These are phyloP conservation scores for Zygosaccharomyces siamensis DNA, from an alignment of 805 yeast genomes.

Conservation along the genomic window DNA sequence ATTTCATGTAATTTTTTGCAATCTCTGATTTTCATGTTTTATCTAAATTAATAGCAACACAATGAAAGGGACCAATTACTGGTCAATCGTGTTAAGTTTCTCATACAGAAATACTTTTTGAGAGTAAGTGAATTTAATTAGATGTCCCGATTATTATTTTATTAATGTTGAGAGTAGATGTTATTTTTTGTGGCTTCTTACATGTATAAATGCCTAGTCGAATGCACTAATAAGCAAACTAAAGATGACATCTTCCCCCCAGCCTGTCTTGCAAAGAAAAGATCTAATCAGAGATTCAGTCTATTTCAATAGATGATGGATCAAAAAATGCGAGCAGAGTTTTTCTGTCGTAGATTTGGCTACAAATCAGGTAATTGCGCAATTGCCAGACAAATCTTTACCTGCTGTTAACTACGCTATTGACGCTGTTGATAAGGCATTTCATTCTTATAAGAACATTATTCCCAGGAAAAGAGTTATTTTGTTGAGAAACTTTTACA, in stretches of 20 bases:
- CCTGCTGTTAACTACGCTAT: constrained; percentile 56
- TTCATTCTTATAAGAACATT: constrained; percentile 43
- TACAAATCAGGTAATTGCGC: constrained; percentile 49
- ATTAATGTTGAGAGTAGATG: not conserved
- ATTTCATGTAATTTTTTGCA: not conserved
- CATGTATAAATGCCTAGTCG: too few relatives aligned
- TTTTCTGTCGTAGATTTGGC: constrained; percentile 81
- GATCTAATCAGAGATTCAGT: constrained; percentile 57
- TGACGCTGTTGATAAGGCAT: constrained; percentile 44
- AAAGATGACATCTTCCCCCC: constrained; percentile 12
- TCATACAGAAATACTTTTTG: constrained; percentile 4
- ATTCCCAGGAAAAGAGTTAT: constrained; percentile 46
- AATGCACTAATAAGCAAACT: not conserved
- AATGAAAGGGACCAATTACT: not conserved
- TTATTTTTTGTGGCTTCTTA: not conserved
- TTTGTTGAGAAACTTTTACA: constrained; percentile 46
- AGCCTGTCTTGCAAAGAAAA: constrained; percentile 40
- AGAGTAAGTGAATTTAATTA: not conserved
- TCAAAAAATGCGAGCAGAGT: constrained; percentile 38
- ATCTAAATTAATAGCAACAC: too few relatives aligned
- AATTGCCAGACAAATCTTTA: constrained; percentile 57
- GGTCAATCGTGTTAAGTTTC: not conserved
- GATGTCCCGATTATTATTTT: not conserved
- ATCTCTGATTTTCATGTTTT: not conserved
- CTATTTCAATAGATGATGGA: constrained; percentile 73